A percentile compares a stretch with the other conserved stretches of the same genome.
Evolutionary conservation across 331 rosid species (phyloP).

Genomic region (Spiraea crenata): DNA sequence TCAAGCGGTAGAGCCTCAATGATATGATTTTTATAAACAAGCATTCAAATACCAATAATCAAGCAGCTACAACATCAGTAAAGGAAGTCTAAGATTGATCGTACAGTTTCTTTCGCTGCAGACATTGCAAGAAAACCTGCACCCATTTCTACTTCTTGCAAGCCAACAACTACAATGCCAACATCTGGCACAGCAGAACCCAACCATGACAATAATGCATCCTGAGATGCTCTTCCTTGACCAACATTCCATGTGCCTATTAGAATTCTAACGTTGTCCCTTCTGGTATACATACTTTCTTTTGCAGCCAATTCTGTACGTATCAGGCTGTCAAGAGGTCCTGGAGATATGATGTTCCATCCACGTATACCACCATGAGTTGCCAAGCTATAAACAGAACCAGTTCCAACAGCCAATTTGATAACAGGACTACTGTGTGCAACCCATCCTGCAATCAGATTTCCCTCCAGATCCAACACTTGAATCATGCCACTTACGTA

Average conservation of each 20-base stretch:
- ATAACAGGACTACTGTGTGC: conserved; percentile 92
- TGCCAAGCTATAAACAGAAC: conserved; percentile 81
- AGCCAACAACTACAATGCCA: conserved; percentile 90
- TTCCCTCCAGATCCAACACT: conserved; percentile 86
- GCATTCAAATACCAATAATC: background rate
- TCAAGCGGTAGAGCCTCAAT: too few species aligned
- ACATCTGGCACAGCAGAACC: conserved; percentile 85
- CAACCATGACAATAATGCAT: conserved; percentile 77
- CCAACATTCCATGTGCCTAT: conserved; percentile 99
- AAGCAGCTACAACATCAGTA: conserved; percentile 19
- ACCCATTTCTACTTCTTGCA: conserved; percentile 99
- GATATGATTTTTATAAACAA: too few species aligned
- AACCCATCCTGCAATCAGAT: conserved; percentile 76
- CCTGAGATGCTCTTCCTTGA: conserved; percentile 95
- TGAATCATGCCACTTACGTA: conserved; percentile 85
- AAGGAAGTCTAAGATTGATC: conserved; percentile 17
- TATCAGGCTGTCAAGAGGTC: conserved; percentile 65
- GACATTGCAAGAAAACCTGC: conserved; percentile 99
- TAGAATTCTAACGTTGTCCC: conserved; percentile 70
- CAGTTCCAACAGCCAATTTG: conserved; percentile 63
- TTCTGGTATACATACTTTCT: conserved; percentile 57
- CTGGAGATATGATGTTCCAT: conserved; percentile 88
- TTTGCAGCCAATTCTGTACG: conserved; percentile 70
- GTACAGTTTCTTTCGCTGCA: conserved; percentile 98
- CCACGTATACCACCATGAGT: conserved; percentile 96